A percentile compares a stretch with the other conserved stretches of the same genome.
These are phyloP conservation scores for Knufia petricola DNA, from an alignment of 2,329 filamentous ascomycete genomes.

Conservation along the genomic window DNA sequence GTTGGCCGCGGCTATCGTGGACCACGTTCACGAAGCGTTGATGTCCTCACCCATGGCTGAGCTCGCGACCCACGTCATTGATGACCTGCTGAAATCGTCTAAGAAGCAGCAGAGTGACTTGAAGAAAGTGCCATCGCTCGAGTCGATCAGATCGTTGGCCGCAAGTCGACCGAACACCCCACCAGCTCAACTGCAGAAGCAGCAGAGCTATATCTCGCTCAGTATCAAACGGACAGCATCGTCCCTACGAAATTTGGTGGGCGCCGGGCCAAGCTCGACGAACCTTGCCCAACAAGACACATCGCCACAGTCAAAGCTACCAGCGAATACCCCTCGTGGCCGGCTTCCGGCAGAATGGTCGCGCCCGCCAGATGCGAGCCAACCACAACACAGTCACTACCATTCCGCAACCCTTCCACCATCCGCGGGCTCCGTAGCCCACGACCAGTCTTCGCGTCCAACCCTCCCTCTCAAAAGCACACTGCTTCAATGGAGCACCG, in stretches of 20 bases:
- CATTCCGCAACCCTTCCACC: conserved; percentile 66
- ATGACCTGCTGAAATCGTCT: conserved; percentile 49
- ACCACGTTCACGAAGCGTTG: conserved; percentile 70
- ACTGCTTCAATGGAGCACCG: conserved; percentile 91
- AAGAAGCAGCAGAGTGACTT: conserved; percentile 16
- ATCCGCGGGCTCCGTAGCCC: conserved; percentile 63
- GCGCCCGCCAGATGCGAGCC: conserved; percentile 64
- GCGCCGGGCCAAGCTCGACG: conserved; percentile 34
- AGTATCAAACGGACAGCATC: conserved; percentile 55
- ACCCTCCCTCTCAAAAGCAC: conserved; percentile 67
- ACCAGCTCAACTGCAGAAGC: conserved; percentile 41
- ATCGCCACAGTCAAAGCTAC: conserved; percentile 26
- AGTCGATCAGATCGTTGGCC: conserved; percentile 19
- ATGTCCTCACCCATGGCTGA: conserved; percentile 66
- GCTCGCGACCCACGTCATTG: conserved; percentile 61
- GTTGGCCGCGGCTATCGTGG: conserved; percentile 74
- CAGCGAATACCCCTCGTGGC: conserved; percentile 34
- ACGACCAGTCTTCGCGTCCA: conserved; percentile 43
- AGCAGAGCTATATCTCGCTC: conserved; percentile 52
- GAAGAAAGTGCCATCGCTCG: conserved; percentile 18
- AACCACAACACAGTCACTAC: conserved; percentile 62
- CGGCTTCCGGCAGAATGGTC: conserved; percentile 50
- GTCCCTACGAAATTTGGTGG: conserved; percentile 53
- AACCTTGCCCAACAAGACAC: conserved; percentile 23
- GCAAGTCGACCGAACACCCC: conserved; percentile 35